Evolutionary conservation across 768 basidiomycete species (phyloP).

Genomic region (Clavaria fumosa): DNA sequence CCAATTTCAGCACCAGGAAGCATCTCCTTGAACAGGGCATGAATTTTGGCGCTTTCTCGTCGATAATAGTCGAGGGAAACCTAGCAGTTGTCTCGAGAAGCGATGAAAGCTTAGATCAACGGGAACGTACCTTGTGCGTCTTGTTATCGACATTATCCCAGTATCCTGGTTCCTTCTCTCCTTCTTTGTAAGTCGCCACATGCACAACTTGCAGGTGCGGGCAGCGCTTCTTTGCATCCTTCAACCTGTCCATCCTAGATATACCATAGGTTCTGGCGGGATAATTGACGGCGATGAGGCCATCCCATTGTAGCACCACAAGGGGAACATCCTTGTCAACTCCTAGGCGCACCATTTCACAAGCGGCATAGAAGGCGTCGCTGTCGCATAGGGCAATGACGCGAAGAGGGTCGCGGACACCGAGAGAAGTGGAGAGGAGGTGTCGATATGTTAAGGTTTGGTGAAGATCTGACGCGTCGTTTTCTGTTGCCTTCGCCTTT

Average conservation of each 20-base stretch:
- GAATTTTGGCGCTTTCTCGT: slow-evolving; percentile 78
- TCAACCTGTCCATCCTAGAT: slow-evolving; percentile 72
- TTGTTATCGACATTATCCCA: slow-evolving; percentile 79
- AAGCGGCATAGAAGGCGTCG: slow-evolving; percentile 75
- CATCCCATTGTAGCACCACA: slow-evolving; percentile 80
- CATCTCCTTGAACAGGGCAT: slow-evolving; percentile 65
- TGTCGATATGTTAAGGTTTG: slow-evolving; percentile 71
- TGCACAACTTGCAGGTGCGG: slow-evolving; percentile 77
- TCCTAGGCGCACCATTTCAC: slow-evolving; percentile 71
- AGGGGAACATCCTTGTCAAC: slow-evolving; percentile 46
- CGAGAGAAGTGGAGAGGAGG: slow-evolving; percentile 48
- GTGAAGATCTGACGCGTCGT: slow-evolving; percentile 44
- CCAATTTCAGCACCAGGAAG: slow-evolving; percentile 74
- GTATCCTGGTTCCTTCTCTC: slow-evolving; percentile 76
- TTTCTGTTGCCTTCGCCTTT: slow-evolving; percentile 30
- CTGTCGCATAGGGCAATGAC: slow-evolving; percentile 85
- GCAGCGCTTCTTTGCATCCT: slow-evolving; percentile 75
- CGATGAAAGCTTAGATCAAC: slow-evolving; percentile 2
- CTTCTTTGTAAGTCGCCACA: slow-evolving; percentile 88
- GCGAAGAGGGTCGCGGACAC: slow-evolving; percentile 61
- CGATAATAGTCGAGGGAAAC: slow-evolving; percentile 90
- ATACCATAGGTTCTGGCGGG: slow-evolving; percentile 88
- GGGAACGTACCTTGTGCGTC: slow-evolving; percentile 69
- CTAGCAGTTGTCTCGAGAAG: slow-evolving; percentile 21
- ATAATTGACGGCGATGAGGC: slow-evolving; percentile 90